Base-by-base conservation (phyloP, 768 basidiomycete species). In the Rhodotorula graminis region DNA sequence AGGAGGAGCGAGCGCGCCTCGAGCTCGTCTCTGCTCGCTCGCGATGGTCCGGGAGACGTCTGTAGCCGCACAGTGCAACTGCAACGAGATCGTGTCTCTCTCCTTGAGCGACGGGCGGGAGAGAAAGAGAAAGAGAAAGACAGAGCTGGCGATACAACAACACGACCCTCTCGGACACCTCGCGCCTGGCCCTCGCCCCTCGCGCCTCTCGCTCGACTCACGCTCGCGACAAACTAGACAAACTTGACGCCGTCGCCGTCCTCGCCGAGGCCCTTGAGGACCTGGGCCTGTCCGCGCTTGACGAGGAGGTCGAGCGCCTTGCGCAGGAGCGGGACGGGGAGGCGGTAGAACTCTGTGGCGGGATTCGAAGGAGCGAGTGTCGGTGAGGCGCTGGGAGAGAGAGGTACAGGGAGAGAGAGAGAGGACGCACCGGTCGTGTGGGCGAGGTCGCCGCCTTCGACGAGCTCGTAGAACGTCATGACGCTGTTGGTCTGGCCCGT, bases 381-480 rank as follows among this genome's bases (percentile, higher is more conserved):
- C 14, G 19, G n/a, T 31, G 25, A n/a, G 23, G 46, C 15, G 31
- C 10, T 37, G 29, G 37, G 40, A 33, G 12, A 33, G 33, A 23
- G 31, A 57, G 40, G 14, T 49, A 46, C 40, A 64, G 58, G n/a
- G n/a, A n/a, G 44, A 55, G 65, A 1, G 63, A 46, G 44, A 14
- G 58, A 12, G 3, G 33, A 65, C 76, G 63, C 47, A 80, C 78
- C 81, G 47, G 79, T 80, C 27, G 76, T 78, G 69, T 81, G 73
- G 23, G 80, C 78, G 60, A 81, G 63, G 67, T 82, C 81, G 27
- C 81, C 81, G 2, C 65, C 65, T 44, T 83, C 82, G 4, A 80
- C 81, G 19, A 84, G 77, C 65, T 84, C 83, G 72, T 81, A 83
- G 63, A 83, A 82, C 0, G 83, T 84, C 77, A 84, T 74, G 73